Evolutionary conservation across 331 rosid genomes (phyloP).

Genomic region (Spiraea crenata): DNA sequence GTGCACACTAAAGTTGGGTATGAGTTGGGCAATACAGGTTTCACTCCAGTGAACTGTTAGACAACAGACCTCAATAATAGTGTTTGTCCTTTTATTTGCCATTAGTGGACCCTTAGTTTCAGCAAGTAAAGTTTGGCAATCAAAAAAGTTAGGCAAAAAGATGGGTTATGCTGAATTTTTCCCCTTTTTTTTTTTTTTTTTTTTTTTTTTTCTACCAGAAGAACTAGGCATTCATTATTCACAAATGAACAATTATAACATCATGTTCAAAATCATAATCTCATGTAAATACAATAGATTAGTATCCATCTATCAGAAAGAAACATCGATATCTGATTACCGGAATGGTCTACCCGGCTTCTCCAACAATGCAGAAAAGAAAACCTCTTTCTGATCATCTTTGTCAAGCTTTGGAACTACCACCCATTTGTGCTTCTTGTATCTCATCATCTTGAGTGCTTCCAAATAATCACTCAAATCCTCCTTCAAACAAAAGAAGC

Average conservation of each 20-base stretch:
- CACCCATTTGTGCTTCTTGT: constrained; percentile 63
- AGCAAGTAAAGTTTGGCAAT: background rate
- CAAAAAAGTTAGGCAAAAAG: background rate
- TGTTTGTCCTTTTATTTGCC: background rate
- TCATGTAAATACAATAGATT: background rate
- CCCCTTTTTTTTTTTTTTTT: background rate
- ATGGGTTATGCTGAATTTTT: background rate
- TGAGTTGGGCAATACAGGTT: background rate
- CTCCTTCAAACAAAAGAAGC: constrained; percentile 64
- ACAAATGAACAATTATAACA: background rate
- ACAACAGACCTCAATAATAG: background rate
- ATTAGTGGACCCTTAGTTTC: constrained; percentile 9
- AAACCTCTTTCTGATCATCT: constrained; percentile 52
- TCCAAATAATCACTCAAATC: constrained; percentile 64
- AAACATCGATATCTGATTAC: constrained; percentile 18
- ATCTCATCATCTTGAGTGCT: constrained; percentile 52
- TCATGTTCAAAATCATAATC: background rate
- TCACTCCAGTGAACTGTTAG: background rate
- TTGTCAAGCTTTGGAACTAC: constrained; percentile 74
- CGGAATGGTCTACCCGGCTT: constrained; percentile 70
- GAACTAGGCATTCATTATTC: background rate
- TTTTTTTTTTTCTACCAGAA: background rate
- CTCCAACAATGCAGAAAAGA: constrained; percentile 77
- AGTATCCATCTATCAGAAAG: background rate
- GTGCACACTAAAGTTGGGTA: background rate